phyloP scores from a whole-genome alignment of 1,284 basidiomycete species.

The Volvariella surrecta region DNA sequence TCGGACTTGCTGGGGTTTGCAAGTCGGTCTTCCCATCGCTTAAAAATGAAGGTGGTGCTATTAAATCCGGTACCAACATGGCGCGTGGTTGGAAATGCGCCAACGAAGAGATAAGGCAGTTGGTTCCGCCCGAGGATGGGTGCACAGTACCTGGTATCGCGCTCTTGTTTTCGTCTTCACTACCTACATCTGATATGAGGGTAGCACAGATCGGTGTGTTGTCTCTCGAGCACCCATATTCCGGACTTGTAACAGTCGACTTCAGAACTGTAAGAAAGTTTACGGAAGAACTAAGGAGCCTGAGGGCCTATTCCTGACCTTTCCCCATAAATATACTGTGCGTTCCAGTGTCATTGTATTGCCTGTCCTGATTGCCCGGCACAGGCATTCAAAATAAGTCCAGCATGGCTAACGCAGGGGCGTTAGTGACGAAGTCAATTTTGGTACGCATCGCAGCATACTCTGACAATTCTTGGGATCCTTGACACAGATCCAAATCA shows the following conservation, averaged over 20 bases:
- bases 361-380: no score
- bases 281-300: constrained; percentile 6
- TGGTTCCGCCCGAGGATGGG: constrained; percentile 49
- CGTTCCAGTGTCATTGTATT: no score
- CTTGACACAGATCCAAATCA: no score
- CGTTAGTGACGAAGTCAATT: no score
- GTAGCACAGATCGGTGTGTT: constrained; percentile 59
- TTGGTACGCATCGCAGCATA: no score
- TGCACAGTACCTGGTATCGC: constrained; percentile 77
- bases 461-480: no score
- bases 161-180: no score
- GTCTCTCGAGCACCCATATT: constrained; percentile 47
- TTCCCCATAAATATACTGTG: constrained; percentile 11
- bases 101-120: neutral
- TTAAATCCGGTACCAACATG: constrained; percentile 51
- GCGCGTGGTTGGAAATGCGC: constrained; percentile 1
- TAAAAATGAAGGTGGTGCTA: constrained; percentile 31
- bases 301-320: neutral
- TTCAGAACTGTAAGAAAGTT: constrained; percentile 8
- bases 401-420: no score
- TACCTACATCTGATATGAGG: constrained; percentile 51
- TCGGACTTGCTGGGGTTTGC: constrained; percentile 31
- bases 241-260: constrained; percentile 39
- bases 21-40: no score
- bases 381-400: no score